A percentile compares a stretch with the other conserved stretches of the same genome.
Conservation (phyloP, 768 basidiomycete genomes). For the Tulasnella sp. region DNA sequence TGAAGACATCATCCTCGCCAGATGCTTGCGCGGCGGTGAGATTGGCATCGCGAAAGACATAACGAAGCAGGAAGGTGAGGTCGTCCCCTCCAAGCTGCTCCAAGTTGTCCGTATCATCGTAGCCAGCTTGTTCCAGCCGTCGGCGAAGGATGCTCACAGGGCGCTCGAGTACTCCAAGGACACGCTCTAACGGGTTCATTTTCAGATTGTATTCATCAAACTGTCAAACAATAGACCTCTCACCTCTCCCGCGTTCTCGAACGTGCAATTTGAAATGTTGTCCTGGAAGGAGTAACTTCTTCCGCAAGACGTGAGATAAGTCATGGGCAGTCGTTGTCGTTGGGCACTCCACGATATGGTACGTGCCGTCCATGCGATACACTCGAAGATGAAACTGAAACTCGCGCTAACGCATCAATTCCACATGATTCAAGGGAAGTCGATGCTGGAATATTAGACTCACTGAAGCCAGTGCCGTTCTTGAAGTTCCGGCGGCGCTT, state of each 20-base stretch:
- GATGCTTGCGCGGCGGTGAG: constrained; percentile 2
- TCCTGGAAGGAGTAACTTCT: constrained; percentile 34
- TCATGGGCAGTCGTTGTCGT: constrained; percentile 57
- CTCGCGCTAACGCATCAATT: constrained; percentile 11
- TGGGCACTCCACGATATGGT: constrained; percentile 55
- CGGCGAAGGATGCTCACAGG: constrained; percentile 78
- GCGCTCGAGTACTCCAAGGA: constrained; percentile 66
- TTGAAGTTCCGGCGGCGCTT: background rate
- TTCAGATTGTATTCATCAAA: background rate
- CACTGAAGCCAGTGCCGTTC: constrained; percentile 6
- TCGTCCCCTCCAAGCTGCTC: constrained; percentile 69
- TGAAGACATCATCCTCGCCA: constrained; percentile 9
- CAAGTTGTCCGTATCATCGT: constrained; percentile 65
- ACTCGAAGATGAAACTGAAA: constrained; percentile 54
- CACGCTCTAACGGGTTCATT: constrained; percentile 49
- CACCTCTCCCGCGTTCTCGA: constrained; percentile 66
- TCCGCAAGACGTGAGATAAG: constrained; percentile 49
- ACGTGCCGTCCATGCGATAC: constrained; percentile 60
- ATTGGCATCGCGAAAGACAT: constrained; percentile 74
- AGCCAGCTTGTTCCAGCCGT: constrained; percentile 81
- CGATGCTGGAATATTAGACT: background rate
- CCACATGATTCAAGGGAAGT: background rate
- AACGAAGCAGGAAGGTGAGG: constrained; percentile 74
- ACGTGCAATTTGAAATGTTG: constrained; percentile 62
- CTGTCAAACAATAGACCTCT: constrained; percentile 39